Base-by-base conservation (phyloP, 2,329 filamentous ascomycete species). In the Calonectria pseudoreteaudii region DNA sequence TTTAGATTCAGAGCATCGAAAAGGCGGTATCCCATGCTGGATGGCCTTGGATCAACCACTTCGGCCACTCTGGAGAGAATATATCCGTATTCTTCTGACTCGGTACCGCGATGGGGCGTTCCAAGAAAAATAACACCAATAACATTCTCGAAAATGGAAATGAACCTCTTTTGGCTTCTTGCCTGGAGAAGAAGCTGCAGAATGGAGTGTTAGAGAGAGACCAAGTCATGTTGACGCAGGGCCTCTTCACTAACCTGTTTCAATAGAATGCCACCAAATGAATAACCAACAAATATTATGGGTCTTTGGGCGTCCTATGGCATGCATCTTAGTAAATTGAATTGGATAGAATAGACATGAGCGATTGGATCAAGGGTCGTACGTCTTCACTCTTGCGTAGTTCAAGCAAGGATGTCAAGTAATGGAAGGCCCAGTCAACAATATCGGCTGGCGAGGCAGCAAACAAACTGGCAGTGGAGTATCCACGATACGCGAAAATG, bases 391-490 rank as follows among this genome's bases (percentile, higher is more conserved):
- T 50, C 38, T 47, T 53, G 14, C 66, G 66, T 34, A 60, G 66
- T 18, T 68, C 49, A 47, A 60, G 36, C 20, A 68, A 41, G 10
- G 49, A 56, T 36, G 26, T 50, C 18, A 68, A 47, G 10, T 50
- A 68, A 31, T 68, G 50, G 49, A 58, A 68, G 10, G 52, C 53
- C 66, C 66, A 68, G n/a, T 68, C 66, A 31, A 68, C 66, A 6
- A 68, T 49, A 16, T 68, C 66, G 13, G 66, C 66, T 23, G 66
- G 60, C 1, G 66, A 60, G 13, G 52, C 66, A 30, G 52, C 8
- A 41, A 68, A 68, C 13, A 68, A 14, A 2, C 28, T 20, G 7
- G 52, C 20, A 6, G 41, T 47, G 14, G 52, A 60, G 8, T 31
- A 50, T 16, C 38, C 52, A 7, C 38, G 28, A 47, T 34, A 31